A percentile compares a stretch with the other conserved stretches of the same genome.
Evolutionary conservation across 768 basidiomycete genomes (phyloP).

Genomic region (Lactarius vividus): DNA sequence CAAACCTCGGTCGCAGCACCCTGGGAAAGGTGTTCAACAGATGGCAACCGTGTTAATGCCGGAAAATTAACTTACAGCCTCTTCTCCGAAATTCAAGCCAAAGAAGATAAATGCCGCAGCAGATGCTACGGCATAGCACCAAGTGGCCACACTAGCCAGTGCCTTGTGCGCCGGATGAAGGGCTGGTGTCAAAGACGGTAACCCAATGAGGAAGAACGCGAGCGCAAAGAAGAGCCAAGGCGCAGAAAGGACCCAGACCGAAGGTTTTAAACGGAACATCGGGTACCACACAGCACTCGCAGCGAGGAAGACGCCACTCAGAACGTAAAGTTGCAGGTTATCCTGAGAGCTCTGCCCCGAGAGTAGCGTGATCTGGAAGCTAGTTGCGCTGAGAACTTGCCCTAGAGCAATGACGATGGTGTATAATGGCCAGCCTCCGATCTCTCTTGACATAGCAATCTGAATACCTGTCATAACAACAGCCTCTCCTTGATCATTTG

Average conservation of each 20-base stretch:
- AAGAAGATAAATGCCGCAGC: slow-evolving; percentile 92
- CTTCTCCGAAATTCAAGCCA: slow-evolving; percentile 95
- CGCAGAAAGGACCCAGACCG: slow-evolving; percentile 77
- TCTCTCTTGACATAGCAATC: slow-evolving; percentile 75
- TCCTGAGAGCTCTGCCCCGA: slow-evolving; percentile 84
- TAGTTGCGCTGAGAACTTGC: slow-evolving; percentile 88
- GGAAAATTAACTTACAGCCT: slow-evolving; percentile 57
- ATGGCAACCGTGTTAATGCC: slow-evolving; percentile 15
- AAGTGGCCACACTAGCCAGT: slow-evolving; percentile 76
- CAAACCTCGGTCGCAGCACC: slow-evolving; percentile 95
- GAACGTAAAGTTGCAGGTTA: slow-evolving; percentile 80
- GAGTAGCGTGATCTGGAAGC: slow-evolving; percentile 91
- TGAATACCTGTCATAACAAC: slow-evolving; percentile 83
- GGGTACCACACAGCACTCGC: slow-evolving; percentile 88
- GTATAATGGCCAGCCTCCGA: slow-evolving; percentile 88
- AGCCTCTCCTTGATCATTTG: slow-evolving; percentile 46
- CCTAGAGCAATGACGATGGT: slow-evolving; percentile 85
- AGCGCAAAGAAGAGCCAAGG: slow-evolving; percentile 92
- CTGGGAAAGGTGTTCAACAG: slow-evolving; percentile 35
- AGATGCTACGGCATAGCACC: slow-evolving; percentile 91
- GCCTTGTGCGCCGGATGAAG: slow-evolving; percentile 62
- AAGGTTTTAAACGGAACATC: slow-evolving; percentile 84
- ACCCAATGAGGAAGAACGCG: slow-evolving; percentile 88
- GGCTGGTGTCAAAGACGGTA: slow-evolving; percentile 68
- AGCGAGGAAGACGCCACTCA: slow-evolving; percentile 85